Evolutionary conservation across 257 asterid genomes (phyloP).

Genomic region (Galeopsis tetrahit): DNA sequence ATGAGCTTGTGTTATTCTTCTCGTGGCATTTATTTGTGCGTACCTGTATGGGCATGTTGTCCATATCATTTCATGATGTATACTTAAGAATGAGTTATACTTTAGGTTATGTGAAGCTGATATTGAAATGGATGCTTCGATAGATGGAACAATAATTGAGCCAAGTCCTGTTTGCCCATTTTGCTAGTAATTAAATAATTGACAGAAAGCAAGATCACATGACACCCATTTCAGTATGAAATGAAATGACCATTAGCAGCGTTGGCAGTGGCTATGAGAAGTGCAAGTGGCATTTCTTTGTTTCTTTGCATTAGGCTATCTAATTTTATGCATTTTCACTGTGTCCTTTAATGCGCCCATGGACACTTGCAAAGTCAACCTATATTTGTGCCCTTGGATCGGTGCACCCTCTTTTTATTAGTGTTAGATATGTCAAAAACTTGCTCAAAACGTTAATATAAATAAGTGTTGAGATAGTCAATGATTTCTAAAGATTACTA

Average conservation of each 20-base stretch:
- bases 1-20: slow-evolving; percentile 3
- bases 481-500: too few species aligned
- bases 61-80: background rate
- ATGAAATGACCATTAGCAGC: slow-evolving; percentile 10
- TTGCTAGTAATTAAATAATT: slow-evolving; percentile 8
- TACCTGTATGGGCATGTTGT: slow-evolving; percentile 14
- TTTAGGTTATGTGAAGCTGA: slow-evolving; percentile 4
- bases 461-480: too few species aligned
- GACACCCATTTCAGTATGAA: slow-evolving; percentile 6
- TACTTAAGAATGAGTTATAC: slow-evolving; percentile 13
- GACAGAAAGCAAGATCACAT: slow-evolving; percentile 6
- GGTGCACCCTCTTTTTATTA: background rate
- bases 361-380: too few species aligned
- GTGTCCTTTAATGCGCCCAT: too few species aligned
- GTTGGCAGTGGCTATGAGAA: slow-evolving; percentile 1
- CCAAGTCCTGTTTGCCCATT: slow-evolving; percentile 9
- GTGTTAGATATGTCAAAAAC: slow-evolving; percentile 9
- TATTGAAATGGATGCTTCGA: slow-evolving; percentile 8
- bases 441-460: background rate
- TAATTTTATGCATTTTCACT: background rate
- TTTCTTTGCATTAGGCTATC: background rate
- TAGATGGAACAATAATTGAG: background rate
- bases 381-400: background rate
- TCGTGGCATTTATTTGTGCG: background rate
- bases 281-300: slow-evolving; percentile 9